These are phyloP conservation scores for Sporothrix brasiliensis DNA, from an alignment of 2,329 filamentous ascomycete genomes.

Conservation along the genomic window DNA sequence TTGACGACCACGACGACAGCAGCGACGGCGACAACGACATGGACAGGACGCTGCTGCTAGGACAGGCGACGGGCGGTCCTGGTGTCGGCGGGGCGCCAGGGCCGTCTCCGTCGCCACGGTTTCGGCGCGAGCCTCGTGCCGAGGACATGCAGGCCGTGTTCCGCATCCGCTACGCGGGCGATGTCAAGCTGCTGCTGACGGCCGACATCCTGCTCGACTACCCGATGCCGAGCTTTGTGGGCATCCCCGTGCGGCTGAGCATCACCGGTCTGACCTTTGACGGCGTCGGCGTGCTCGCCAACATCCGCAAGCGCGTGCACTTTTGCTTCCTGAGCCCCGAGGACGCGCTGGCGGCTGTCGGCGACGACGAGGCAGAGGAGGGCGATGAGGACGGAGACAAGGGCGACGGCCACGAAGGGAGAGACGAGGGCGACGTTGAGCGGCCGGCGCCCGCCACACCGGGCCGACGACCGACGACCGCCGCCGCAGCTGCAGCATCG, in stretches of 20 bases:
- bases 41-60: slow-evolving; percentile 30
- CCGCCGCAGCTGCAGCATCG: slow-evolving; percentile 37
- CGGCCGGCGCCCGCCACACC: neutral
- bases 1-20: slow-evolving; percentile 47
- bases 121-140: slow-evolving; percentile 69
- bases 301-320: slow-evolving; percentile 85
- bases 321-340: slow-evolving; percentile 95
- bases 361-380: slow-evolving; percentile 49
- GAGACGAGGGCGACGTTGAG: neutral
- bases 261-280: slow-evolving; percentile 96
- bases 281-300: slow-evolving; percentile 86
- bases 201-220: slow-evolving; percentile 97
- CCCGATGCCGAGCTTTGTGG: slow-evolving; percentile 97
- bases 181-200: slow-evolving; percentile 84
- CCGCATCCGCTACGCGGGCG: slow-evolving; percentile 84
- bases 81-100: slow-evolving; percentile 31
- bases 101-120: neutral
- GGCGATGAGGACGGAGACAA: slow-evolving; percentile 22
- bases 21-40: slow-evolving; percentile 29
- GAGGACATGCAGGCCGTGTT: slow-evolving; percentile 94
- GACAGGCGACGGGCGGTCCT: slow-evolving; percentile 31
- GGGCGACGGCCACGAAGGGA: neutral
- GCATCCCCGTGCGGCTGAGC: slow-evolving; percentile 89
- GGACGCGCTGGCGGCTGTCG: slow-evolving; percentile 76
- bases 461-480: slow-evolving; percentile 36